phyloP scores from a whole-genome alignment of 2,329 filamentous ascomycete species.

The Davidsoniella neocaledoniae region DNA sequence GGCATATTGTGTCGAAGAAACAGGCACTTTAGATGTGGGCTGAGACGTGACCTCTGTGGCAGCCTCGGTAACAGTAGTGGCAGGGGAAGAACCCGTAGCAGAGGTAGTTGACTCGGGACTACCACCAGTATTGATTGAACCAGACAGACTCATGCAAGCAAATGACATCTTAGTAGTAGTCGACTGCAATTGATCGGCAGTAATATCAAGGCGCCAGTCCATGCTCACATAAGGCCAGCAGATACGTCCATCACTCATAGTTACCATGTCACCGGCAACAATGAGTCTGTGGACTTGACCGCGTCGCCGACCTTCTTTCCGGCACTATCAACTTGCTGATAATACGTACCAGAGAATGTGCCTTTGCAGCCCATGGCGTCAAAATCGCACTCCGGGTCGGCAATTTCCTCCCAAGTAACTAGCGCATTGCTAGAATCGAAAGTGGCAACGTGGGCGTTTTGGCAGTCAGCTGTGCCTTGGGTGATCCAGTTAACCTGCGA shows the following conservation, averaged over 20 bases:
- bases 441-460: constrained; percentile 40
- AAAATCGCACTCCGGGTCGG: constrained; percentile 34
- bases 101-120: neutral
- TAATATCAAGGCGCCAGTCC: constrained; percentile 29
- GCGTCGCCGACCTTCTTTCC: constrained; percentile 35
- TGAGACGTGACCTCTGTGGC: neutral
- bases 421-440: constrained; percentile 36
- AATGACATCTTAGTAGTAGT: constrained; percentile 32
- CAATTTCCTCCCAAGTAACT: constrained; percentile 45
- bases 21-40: neutral
- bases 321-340: constrained; percentile 36
- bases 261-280: constrained; percentile 46
- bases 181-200: constrained; percentile 14
- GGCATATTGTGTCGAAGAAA: neutral
- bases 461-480: constrained; percentile 31
- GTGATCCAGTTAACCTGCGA: constrained; percentile 45
- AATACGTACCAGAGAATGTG: constrained; percentile 40
- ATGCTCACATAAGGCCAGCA: constrained; percentile 46
- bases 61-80: too few relatives aligned
- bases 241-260: constrained; percentile 37
- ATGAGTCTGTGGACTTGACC: constrained; percentile 34
- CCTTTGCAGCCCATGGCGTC: constrained; percentile 44
- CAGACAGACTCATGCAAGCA: constrained; percentile 24
- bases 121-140: neutral
- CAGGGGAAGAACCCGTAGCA: neutral